A percentile compares a stretch with the other conserved stretches of the same genome.
Evolutionary conservation across 805 yeast species (phyloP).

Genomic region (Zygotorulaspora florentina): DNA sequence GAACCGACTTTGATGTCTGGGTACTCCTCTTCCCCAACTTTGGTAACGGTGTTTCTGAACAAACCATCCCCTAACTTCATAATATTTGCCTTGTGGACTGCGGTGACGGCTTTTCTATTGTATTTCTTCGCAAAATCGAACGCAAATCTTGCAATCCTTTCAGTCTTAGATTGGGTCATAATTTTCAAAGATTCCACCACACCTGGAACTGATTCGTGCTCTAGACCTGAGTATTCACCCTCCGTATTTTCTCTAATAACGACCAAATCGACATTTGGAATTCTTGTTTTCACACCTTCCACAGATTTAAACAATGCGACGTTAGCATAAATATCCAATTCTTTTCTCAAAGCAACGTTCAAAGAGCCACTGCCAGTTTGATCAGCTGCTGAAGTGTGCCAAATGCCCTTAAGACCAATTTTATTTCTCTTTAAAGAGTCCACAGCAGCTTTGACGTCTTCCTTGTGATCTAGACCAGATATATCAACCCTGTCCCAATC

Average conservation of each 20-base stretch:
- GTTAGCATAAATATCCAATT: slow-evolving; percentile 91
- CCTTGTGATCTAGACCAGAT: slow-evolving; percentile 50
- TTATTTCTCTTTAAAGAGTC: slow-evolving; percentile 91
- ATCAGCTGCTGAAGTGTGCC: slow-evolving; percentile 79
- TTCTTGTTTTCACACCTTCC: slow-evolving; percentile 89
- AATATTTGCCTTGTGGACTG: slow-evolving; percentile 98
- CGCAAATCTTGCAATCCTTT: slow-evolving; percentile 96
- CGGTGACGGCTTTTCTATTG: slow-evolving; percentile 88
- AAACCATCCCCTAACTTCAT: slow-evolving; percentile 98
- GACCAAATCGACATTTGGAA: slow-evolving; percentile 85
- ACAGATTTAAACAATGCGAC: slow-evolving; percentile 90
- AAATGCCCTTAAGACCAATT: slow-evolving; percentile 94
- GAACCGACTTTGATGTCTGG: slow-evolving; percentile 80
- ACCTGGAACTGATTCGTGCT: slow-evolving; percentile 96
- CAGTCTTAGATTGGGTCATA: slow-evolving; percentile 90
- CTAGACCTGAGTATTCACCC: slow-evolving; percentile 98
- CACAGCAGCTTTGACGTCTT: slow-evolving; percentile 77
- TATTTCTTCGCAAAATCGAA: slow-evolving; percentile 92
- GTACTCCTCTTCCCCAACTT: slow-evolving; percentile 78
- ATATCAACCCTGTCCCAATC: slow-evolving; percentile 87
- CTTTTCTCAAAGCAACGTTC: slow-evolving; percentile 95
- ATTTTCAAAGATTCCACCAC: slow-evolving; percentile 96
- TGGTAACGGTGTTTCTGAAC: slow-evolving; percentile 89
- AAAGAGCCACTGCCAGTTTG: slow-evolving; percentile 77
- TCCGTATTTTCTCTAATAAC: slow-evolving; percentile 98